phyloP scores from a whole-genome alignment of 2,329 filamentous ascomycete species.

The Curvularia verruculosa region DNA sequence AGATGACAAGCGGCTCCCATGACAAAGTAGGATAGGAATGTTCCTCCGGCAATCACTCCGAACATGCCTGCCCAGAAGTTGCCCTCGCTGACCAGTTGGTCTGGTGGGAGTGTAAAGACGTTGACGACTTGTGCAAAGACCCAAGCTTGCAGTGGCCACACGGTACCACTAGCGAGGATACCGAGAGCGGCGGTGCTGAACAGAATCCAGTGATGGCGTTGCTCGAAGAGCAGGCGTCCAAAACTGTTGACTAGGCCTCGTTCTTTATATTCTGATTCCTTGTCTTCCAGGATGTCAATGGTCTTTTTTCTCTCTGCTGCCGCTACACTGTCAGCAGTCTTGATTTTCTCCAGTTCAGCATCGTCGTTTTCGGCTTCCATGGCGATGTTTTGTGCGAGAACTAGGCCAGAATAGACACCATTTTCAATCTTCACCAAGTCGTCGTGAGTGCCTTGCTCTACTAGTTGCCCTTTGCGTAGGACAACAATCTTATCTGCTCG shows the following conservation, averaged over 20 bases:
- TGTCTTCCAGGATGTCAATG: constrained; percentile 9
- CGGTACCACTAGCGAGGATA: constrained; percentile 42
- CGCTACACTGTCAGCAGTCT: constrained; percentile 23
- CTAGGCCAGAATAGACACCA: constrained; percentile 71
- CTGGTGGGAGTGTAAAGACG: constrained; percentile 44
- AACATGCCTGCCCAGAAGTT: constrained; percentile 73
- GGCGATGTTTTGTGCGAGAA: constrained; percentile 55
- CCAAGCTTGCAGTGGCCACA: constrained; percentile 49
- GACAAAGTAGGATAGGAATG: constrained; percentile 61
- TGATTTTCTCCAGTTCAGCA: constrained; percentile 19
- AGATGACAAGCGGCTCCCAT: constrained; percentile 48
- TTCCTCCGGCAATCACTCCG: constrained; percentile 61
- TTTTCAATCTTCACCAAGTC: constrained; percentile 65
- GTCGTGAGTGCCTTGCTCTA: constrained; percentile 78
- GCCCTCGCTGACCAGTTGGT: constrained; percentile 42
- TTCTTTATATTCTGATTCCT: constrained; percentile 39
- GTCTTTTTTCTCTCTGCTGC: constrained; percentile 12
- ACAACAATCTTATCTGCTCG: constrained; percentile 82
- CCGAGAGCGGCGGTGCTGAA: constrained; percentile 40
- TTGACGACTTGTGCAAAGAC: constrained; percentile 48
- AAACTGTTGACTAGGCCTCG: constrained; percentile 41
- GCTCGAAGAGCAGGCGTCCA: constrained; percentile 44
- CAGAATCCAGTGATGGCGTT: constrained; percentile 43
- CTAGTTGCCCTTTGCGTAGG: constrained; percentile 70
- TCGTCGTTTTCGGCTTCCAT: constrained; percentile 34